Percentiles rank a stretch among this genome's conserved stretches.
Evolutionary conservation across 208 protist species (phyloP).

Genomic region (Leishmania gerbilli): DNA sequence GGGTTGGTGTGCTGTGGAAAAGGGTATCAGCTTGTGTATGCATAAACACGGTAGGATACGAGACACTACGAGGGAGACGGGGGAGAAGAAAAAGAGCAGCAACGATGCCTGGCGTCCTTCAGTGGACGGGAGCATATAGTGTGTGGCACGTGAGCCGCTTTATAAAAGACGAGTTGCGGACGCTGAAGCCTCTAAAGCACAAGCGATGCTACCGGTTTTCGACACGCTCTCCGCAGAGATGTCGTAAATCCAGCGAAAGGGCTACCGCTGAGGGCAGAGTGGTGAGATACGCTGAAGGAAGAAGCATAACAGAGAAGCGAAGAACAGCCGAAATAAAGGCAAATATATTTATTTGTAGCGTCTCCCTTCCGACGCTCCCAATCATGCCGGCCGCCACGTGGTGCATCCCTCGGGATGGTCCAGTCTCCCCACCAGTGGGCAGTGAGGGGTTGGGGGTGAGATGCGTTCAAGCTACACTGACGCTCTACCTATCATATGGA

Average conservation of each 20-base stretch:
- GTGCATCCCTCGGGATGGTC: neutral
- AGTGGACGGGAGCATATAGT: neutral
- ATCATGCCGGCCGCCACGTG: neutral
- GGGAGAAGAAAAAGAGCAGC: neutral
- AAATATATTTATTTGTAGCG: neutral
- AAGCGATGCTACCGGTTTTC: neutral
- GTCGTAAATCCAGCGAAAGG: neutral
- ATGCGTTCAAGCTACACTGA: neutral
- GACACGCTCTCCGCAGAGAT: neutral
- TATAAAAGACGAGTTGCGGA: neutral
- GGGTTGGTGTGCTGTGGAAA: neutral
- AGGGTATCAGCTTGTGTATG: neutral
- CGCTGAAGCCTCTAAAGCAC: neutral
- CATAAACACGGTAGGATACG: neutral
- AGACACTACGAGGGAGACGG: neutral
- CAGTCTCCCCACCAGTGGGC: neutral
- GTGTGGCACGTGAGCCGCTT: neutral
- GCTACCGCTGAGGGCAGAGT: neutral
- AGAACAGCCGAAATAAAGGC: neutral
- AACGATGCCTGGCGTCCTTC: neutral
- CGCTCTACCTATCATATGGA: neutral
- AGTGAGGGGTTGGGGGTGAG: too few relatives aligned
- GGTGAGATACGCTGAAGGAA: neutral
- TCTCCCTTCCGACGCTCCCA: neutral
- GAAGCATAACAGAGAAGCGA: neutral